Base-by-base conservation (phyloP, 257 asterid species). In the Nicotiana attenuata region DNA sequence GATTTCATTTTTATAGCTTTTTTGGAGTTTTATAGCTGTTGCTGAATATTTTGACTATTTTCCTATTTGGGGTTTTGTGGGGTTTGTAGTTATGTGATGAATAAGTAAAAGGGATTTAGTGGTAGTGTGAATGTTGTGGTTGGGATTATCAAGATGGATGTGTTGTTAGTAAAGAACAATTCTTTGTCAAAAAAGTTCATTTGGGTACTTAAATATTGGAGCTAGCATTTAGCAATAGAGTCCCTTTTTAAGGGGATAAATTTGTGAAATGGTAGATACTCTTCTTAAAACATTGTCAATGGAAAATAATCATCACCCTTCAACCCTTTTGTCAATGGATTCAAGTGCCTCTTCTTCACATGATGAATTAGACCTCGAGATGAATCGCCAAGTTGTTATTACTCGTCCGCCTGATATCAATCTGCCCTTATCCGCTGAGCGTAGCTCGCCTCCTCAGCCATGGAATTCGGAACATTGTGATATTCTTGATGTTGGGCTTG, bases 241-340 rank as follows among this genome's bases (percentile, higher is more conserved):
- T 50, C 45, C 63, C 80, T 50, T 47, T 47, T 10, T 14, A 47
- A 26, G 80, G 80, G 31, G 64, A 26, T 22, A 24, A 73, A 50
- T 75, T 50, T 75, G 80, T 75, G 80, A 75, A 75, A 89, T 90
- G 93, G 96, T 91, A 82, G 94, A 89, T 68, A 78, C 85, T 53
- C 87, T 89, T 80, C 82, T 91, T 9, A 87, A 94, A 65, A 84
- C 85, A 81, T 50, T 93, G 65, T 86, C 89, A 81, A 90, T 93
- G 89, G 97, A 93, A 85, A 91, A 88, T 85, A 57, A 75, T 75
- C 89, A 89, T 86, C 96, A 87, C 84, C 97, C 96, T 81, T 90
- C 94, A 67, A 93, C 96, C 60, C 82, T 88, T 59, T 85, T 91
- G 82, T 90, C 96, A 65, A 93, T 93, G 97, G 97, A 93, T 80